A percentile compares a stretch with the other conserved stretches of the same genome.
Conservation (phyloP, 1,284 basidiomycete genomes). For the Polyporus tsugae region DNA sequence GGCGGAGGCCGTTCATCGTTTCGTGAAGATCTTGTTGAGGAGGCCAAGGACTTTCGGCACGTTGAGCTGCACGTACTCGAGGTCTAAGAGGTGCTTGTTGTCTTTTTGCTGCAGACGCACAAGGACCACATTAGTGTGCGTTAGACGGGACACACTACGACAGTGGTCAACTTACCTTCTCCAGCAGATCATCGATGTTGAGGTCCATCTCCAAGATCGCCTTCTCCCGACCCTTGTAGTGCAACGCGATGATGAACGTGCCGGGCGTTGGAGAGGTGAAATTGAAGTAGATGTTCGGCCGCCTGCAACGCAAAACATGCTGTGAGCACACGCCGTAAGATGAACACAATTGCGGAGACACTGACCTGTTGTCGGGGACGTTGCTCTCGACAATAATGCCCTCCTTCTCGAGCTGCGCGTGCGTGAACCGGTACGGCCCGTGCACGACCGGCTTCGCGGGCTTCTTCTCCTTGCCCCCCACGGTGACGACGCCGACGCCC, state of each 20-base stretch:
- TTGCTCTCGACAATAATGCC: constrained; percentile 99
- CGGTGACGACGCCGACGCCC: constrained; percentile 93
- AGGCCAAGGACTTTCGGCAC: constrained; percentile 94
- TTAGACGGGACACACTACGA: neutral
- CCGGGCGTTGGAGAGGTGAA: constrained; percentile 97
- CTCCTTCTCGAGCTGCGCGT: constrained; percentile 98
- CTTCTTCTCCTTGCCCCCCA: constrained; percentile 98
- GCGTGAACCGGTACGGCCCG: constrained; percentile 97
- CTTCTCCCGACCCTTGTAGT: constrained; percentile 99
- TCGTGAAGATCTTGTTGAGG: constrained; percentile 91
- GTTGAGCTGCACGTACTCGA: constrained; percentile 98
- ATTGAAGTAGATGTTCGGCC: constrained; percentile 98
- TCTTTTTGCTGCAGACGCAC: constrained; percentile 87
- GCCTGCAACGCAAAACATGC: constrained; percentile 53
- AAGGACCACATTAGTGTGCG: constrained; percentile 19
- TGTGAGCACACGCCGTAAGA: constrained; percentile 8
- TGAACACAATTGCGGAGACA: constrained; percentile 40
- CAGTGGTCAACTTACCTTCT: constrained; percentile 71
- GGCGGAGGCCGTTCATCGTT: constrained; percentile 61
- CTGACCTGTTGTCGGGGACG: constrained; percentile 95
- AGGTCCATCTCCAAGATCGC: constrained; percentile 99
- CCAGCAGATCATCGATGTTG: constrained; percentile 97
- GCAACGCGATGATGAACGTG: constrained; percentile 97
- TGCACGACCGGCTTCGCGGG: constrained; percentile 84
- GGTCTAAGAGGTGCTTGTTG: constrained; percentile 93